Conservation (phyloP, 306 rosid species). For the Vigna nakashimae region DNA sequence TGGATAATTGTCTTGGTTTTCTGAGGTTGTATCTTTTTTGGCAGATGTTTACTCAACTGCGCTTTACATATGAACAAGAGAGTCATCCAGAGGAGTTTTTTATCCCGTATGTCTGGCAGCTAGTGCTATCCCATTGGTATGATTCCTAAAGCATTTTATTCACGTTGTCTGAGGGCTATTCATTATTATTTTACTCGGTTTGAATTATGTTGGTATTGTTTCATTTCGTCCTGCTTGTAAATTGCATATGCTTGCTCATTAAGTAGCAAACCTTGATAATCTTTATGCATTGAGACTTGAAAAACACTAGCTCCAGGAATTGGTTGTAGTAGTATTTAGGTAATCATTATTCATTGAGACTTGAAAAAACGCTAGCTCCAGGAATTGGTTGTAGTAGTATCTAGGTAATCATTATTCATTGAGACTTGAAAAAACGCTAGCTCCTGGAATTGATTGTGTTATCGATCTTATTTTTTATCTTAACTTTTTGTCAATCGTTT, state of each 20-base stretch:
- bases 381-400: slow-evolving; percentile 1
- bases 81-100: slow-evolving; percentile 98
- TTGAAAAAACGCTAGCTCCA: slow-evolving; percentile 9
- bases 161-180: neutral
- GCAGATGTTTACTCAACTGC: slow-evolving; percentile 96
- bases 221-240: slow-evolving; percentile 32
- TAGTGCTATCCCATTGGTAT: slow-evolving; percentile 88
- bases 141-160: slow-evolving; percentile 38
- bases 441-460: slow-evolving; percentile 4
- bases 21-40: slow-evolving; percentile 28
- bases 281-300: slow-evolving; percentile 28
- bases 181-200: slow-evolving; percentile 34
- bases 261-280: slow-evolving; percentile 30
- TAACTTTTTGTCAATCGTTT: slow-evolving; percentile 28
- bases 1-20: slow-evolving; percentile 30
- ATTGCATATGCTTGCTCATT: slow-evolving; percentile 19
- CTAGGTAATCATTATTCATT: slow-evolving; percentile 29
- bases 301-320: slow-evolving; percentile 11
- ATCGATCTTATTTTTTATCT: slow-evolving; percentile 32
- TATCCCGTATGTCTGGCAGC: slow-evolving; percentile 96
- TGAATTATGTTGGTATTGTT: slow-evolving; percentile 31
- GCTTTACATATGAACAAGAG: slow-evolving; percentile 98
- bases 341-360: slow-evolving; percentile 33
- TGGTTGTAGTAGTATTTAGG: neutral
- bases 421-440: slow-evolving; percentile 16